Conservation (phyloP, 805 yeast species). For the Monosporozyma unispora region DNA sequence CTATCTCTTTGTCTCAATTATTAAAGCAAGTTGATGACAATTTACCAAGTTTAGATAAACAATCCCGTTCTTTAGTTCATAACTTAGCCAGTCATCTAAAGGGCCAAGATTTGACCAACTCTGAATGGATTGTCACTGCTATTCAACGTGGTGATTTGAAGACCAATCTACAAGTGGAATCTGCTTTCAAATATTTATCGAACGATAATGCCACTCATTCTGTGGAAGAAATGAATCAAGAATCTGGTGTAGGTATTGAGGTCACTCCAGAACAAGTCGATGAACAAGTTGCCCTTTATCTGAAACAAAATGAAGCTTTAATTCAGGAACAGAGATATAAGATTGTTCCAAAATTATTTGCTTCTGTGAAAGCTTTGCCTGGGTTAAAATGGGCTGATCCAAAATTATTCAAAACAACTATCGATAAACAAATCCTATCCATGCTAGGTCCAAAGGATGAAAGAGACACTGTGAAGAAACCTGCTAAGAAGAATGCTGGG, state of each 20-base stretch:
- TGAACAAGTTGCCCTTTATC: conserved; percentile 46
- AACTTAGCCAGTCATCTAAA: conserved; percentile 67
- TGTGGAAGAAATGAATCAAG: conserved; percentile 46
- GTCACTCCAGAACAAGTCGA: conserved; percentile 60
- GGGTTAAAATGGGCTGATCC: conserved; percentile 90
- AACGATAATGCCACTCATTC: conserved; percentile 41
- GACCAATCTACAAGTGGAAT: conserved; percentile 66
- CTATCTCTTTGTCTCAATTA: conserved; percentile 55
- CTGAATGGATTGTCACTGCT: conserved; percentile 48
- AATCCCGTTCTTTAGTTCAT: conserved; percentile 59
- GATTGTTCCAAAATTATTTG: conserved; percentile 65
- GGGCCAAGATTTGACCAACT: conserved; percentile 37
- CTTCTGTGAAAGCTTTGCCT: conserved; percentile 64
- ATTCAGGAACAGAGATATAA: conserved; percentile 71
- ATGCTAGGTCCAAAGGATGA: conserved; percentile 93
- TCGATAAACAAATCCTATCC: conserved; percentile 66
- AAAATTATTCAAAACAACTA: conserved; percentile 71
- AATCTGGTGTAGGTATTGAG: conserved; percentile 75
- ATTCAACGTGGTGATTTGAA: conserved; percentile 57
- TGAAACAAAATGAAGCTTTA: conserved; percentile 48
- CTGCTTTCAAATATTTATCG: conserved; percentile 62
- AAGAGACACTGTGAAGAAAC: conserved; percentile 69
- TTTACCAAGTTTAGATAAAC: conserved; percentile 37
- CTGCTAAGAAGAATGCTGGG: conserved; percentile 31
- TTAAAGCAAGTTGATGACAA: conserved; percentile 35